Base-by-base conservation (phyloP, 169 alveolate species). In the Cryptosporidium canis region DNA sequence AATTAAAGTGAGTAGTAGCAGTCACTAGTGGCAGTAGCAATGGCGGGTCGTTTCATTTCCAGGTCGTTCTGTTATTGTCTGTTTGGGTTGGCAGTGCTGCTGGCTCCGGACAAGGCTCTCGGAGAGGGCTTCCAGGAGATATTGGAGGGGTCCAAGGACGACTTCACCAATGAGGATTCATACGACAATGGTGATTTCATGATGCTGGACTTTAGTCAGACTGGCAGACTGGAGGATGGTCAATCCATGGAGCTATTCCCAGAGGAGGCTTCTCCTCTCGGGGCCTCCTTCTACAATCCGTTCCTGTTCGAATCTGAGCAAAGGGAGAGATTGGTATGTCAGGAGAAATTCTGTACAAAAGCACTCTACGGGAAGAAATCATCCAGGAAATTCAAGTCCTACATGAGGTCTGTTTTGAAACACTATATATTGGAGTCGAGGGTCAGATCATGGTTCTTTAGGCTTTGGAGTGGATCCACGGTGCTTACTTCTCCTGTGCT, bases 391-490 rank as follows among this genome's bases (percentile, higher is more conserved):
- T 77, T 56, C 29, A 77, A 77, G 7, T 3, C 21, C 5, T 77
- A 77, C 41, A 77, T 33, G 1, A 56, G 7, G 24, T 29, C 35
- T 5, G 64, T 77, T 18, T 27, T 77, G 24, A 77, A 77, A 37
- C 72, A 77, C 3, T 77, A 77, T 39, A 77, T 77, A 35, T 7
- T 58, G 11, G 66, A 77, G 11, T 77, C 87, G 3, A 77, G 58
- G 37, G 72, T 77, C 0, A 33, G 66, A 27, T 77, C 87, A 6
- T 77, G 87, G 87, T 77, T 77, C 47, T 77, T 55, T 43, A 77
- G 87, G 37, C 11, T 77, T 0, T 77, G 87, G 87, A 77, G 87
- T 58, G 64, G 56, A 16, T 77, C 87, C n/a, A 58, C 87, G 3
- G 87, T 77, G 37, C 3, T 77, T 27, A 56, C 87, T 21, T 55